Percentiles rank a stretch among this genome's conserved stretches.
These are phyloP conservation scores for Neonectria sp. DNA, from an alignment of 2,329 filamentous ascomycete genomes.

Conservation along the genomic window DNA sequence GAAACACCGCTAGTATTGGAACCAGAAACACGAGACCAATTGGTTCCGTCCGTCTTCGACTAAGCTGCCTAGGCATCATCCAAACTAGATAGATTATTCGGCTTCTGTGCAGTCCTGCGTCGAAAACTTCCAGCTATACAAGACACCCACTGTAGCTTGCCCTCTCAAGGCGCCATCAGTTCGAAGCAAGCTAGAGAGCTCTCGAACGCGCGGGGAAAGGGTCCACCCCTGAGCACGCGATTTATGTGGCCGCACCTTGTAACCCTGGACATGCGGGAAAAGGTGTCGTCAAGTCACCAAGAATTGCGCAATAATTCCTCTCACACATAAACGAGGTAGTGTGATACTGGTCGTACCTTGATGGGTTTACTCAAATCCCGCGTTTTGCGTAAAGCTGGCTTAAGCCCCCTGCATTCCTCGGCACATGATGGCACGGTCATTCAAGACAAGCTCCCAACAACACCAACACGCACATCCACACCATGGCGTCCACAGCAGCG, in stretches of 20 bases:
- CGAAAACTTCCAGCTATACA: too few species aligned
- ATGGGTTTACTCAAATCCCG: not conserved
- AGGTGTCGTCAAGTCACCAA: slow-evolving; percentile 15
- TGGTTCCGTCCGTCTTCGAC: not conserved
- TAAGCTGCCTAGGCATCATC: not conserved
- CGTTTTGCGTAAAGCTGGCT: slow-evolving; percentile 19
- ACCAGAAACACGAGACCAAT: not conserved
- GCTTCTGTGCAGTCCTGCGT: too few species aligned
- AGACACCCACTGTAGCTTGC: not conserved
- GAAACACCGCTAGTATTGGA: too few species aligned
- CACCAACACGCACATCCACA: not conserved
- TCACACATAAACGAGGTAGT: not conserved
- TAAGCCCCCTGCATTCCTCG: slow-evolving; percentile 7
- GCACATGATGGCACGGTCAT: not conserved
- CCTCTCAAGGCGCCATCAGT: not conserved
- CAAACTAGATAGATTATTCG: not conserved
- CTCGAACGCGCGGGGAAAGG: slow-evolving; percentile 21
- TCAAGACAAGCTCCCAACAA: not conserved
- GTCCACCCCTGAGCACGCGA: slow-evolving; percentile 29
- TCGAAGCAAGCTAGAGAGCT: not conserved
- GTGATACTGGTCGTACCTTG: not conserved
- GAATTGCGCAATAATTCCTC: slow-evolving; percentile 20
- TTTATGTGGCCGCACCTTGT: slow-evolving; percentile 3
- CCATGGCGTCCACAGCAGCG: slow-evolving; percentile 15
- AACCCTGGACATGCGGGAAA: not conserved